phyloP scores from a whole-genome alignment of 1,139 yeast genomes.

The Lodderomyces elongisporus region DNA sequence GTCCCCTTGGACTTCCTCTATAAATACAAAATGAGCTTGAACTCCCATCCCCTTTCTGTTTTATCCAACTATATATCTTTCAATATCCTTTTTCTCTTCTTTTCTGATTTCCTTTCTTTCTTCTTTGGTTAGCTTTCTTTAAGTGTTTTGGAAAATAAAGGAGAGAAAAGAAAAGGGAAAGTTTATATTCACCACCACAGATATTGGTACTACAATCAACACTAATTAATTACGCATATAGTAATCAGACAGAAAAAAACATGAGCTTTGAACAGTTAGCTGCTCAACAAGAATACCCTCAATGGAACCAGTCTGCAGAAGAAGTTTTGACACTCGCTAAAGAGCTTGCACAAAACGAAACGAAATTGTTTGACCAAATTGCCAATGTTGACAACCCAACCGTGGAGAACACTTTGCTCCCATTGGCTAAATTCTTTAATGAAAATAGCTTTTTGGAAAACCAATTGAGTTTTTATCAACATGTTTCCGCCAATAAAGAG shows the following conservation, averaged over 20 bases:
- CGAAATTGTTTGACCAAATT: slow-evolving; percentile 47
- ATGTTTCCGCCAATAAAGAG: slow-evolving; percentile 58
- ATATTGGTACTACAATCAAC: too few relatives aligned
- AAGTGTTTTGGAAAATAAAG: too few relatives aligned
- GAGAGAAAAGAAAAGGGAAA: too few relatives aligned
- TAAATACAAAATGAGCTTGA: too few relatives aligned
- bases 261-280: slow-evolving; percentile 13
- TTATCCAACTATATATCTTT: too few relatives aligned
- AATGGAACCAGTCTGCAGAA: slow-evolving; percentile 58
- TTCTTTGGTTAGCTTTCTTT: too few relatives aligned
- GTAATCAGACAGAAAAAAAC: too few relatives aligned
- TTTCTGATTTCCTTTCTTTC: slow-evolving; percentile 1
- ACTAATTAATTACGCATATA: too few relatives aligned
- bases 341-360: slow-evolving; percentile 40
- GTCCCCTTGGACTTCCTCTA: too few relatives aligned
- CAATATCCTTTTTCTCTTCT: background rate
- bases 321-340: slow-evolving; percentile 41
- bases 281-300: slow-evolving; percentile 26
- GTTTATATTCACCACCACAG: too few relatives aligned
- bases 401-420: slow-evolving; percentile 50
- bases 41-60: too few relatives aligned
- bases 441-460: slow-evolving; percentile 36
- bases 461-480: slow-evolving; percentile 61
- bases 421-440: slow-evolving; percentile 49
- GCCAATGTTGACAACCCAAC: slow-evolving; percentile 48